A percentile compares a stretch with the other conserved stretches of the same genome.
Evolutionary conservation across 2,329 filamentous ascomycete species (phyloP).

Genomic region (Emmonsiellopsis sp.): DNA sequence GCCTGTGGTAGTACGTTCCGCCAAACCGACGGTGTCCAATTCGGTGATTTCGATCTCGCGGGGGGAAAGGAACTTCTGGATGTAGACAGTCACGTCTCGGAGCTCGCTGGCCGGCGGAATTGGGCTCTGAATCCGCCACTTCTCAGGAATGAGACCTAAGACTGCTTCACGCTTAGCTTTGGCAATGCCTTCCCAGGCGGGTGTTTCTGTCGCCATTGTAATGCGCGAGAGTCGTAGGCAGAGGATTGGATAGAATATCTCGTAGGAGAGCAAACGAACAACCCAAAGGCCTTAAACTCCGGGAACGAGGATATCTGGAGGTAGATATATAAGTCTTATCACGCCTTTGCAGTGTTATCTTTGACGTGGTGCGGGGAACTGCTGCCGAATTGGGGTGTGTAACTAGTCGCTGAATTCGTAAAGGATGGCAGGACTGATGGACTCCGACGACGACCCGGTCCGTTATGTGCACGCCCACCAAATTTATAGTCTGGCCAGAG

Average conservation of each 20-base stretch:
- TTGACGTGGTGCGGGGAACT: no score
- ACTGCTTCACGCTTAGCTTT: constrained; percentile 46
- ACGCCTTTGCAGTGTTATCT: no score
- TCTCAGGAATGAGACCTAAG: constrained; percentile 44
- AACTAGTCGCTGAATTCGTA: no score
- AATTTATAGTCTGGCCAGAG: no score
- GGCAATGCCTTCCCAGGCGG: constrained; percentile 41
- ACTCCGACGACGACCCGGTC: no score
- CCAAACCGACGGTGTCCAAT: constrained; percentile 48
- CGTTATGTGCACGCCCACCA: no score
- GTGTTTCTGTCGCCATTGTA: constrained; percentile 11
- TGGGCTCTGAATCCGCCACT: constrained; percentile 43
- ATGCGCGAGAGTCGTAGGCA: background rate
- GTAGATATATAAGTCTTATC: no score
- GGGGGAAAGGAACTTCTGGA: constrained; percentile 45
- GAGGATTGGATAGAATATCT: background rate
- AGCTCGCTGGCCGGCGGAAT: constrained; percentile 43
- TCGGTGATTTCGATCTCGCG: constrained; percentile 53
- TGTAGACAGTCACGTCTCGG: constrained; percentile 49
- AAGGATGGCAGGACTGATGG: no score
- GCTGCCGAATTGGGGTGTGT: no score
- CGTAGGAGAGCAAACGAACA: no score
- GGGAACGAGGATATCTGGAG: no score
- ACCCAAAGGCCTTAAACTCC: no score
- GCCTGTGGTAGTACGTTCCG: constrained; percentile 44